A percentile compares a stretch with the other conserved stretches of the same genome.
Conservation (phyloP, 2,329 filamentous ascomycete genomes). For the Botrytis sinoallii region DNA sequence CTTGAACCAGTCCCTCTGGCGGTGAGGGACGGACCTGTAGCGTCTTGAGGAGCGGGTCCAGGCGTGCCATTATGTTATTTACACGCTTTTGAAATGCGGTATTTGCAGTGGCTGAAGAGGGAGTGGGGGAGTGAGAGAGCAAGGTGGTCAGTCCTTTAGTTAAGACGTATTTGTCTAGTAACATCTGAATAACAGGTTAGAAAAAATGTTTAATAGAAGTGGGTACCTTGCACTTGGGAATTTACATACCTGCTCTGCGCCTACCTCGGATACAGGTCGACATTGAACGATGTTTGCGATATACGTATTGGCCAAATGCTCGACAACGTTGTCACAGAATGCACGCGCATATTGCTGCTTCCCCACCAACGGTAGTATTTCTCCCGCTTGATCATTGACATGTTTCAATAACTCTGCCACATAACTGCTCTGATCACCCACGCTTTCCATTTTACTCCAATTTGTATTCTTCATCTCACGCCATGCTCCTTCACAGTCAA, state of each 20-base stretch:
- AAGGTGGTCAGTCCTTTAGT: conserved; percentile 75
- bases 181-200: conserved; percentile 61
- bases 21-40: conserved; percentile 90
- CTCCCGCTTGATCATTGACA: conserved; percentile 67
- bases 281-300: conserved; percentile 83
- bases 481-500: conserved; percentile 82
- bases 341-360: conserved; percentile 94
- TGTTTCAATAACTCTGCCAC: conserved; percentile 76
- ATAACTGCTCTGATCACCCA: conserved; percentile 91
- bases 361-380: conserved; percentile 73
- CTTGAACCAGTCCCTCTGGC: conserved; percentile 90
- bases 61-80: conserved; percentile 75
- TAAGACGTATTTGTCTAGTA: conserved; percentile 89
- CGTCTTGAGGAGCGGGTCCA: conserved; percentile 92
- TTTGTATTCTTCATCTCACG: conserved; percentile 95
- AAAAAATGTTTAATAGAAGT: not conserved
- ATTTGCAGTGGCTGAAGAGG: conserved; percentile 27
- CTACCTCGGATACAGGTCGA: conserved; percentile 86
- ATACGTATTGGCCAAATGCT: conserved; percentile 76
- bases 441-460: conserved; percentile 90
- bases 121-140: conserved; percentile 51
- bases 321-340: conserved; percentile 94
- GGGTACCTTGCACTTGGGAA: not conserved
- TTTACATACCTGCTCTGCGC: conserved; percentile 74
- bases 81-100: conserved; percentile 80